A percentile compares a stretch with the other conserved stretches of the same genome.
These are phyloP conservation scores for Neopestalotiopsis sp. DNA, from an alignment of 2,329 filamentous ascomycete species.

Conservation along the genomic window DNA sequence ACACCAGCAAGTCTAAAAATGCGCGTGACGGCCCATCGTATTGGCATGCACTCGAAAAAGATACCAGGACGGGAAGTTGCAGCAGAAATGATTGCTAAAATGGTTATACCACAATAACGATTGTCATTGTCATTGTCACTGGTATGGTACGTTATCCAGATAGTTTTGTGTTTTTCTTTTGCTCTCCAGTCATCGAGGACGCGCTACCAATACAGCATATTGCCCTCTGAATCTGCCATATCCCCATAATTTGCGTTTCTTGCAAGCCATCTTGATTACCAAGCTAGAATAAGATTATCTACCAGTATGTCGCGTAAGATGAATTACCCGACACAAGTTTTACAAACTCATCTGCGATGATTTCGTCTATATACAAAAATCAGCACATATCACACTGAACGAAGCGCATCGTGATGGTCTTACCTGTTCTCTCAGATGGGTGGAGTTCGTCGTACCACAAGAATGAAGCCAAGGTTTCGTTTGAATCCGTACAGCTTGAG, in stretches of 20 bases:
- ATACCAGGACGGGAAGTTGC: constrained; percentile 14
- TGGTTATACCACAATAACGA: constrained; percentile 4
- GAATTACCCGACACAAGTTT: constrained; percentile 45
- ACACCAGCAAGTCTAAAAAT: not conserved
- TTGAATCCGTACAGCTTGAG: constrained; percentile 42
- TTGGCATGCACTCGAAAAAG: not conserved
- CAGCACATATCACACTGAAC: not conserved
- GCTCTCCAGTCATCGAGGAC: not conserved
- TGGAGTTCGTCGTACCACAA: constrained; percentile 79
- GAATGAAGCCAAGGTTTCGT: constrained; percentile 60
- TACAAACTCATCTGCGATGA: constrained; percentile 47
- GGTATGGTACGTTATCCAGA: not conserved
- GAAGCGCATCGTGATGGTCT: constrained; percentile 29
- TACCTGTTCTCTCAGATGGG: constrained; percentile 67
- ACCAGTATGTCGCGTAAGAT: constrained; percentile 41
- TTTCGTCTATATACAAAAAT: constrained; percentile 32
- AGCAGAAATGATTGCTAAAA: constrained; percentile 10
- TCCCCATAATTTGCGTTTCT: too few species aligned
- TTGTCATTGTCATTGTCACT: not conserved
- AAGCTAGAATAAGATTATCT: not conserved
- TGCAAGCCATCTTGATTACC: not conserved
- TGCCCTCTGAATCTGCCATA: too few species aligned
- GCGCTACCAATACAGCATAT: too few species aligned
- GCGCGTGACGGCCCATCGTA: not conserved
- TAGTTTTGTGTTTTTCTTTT: not conserved